Base-by-base conservation (phyloP, 495 filamentous ascomycete genomes). In the Sabuloglossum arenarium region DNA sequence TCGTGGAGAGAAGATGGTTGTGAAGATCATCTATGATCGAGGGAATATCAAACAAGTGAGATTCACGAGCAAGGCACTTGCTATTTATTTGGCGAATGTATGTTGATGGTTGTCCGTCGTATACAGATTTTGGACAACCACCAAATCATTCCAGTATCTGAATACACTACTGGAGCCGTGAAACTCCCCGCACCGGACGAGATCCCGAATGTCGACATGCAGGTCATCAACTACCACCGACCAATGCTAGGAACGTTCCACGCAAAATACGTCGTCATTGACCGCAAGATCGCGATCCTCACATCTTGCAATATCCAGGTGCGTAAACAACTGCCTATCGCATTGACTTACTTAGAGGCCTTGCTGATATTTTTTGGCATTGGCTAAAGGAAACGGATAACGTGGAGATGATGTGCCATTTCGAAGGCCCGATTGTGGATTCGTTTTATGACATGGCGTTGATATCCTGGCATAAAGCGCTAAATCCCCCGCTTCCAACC, bases 401-500 rank as follows among this genome's bases (percentile, higher is more conserved):
- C 58, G 37, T 85, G 45, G 83, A 87, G 68, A 89, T 89, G 85
- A 76, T 86, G 72, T 68, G 76, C n/a, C 81, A 84, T 32, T 61
- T 88, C 12, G 83, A 89, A 63, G 85, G 85, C 0, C 79, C 83
- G 0, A 81, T 87, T 58, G 83, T 88, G 0, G 82, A 88, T 62
- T 75, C 76, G 1, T 61, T 89, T 34, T 88, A 85, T 59, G 85
- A 89, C 58, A 77, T 77, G 55, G 79, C 79, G 4, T 65, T 89
- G 34, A 70, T 87, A 6, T 81, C 80, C 0, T 89, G 82, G 83
- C 70, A 79, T 47, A 82, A 79, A 53, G 67, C 71, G 16, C 61
- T 85, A 10, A 67, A 82, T 0, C 79, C 84, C 1, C 72, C 79
- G 1, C 61, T 86, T 1, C 81, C 82, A 0, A 74, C 72, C 55